Conservation (phyloP, 2,329 filamentous ascomycete genomes). For the Cryphonectria radicalis region DNA sequence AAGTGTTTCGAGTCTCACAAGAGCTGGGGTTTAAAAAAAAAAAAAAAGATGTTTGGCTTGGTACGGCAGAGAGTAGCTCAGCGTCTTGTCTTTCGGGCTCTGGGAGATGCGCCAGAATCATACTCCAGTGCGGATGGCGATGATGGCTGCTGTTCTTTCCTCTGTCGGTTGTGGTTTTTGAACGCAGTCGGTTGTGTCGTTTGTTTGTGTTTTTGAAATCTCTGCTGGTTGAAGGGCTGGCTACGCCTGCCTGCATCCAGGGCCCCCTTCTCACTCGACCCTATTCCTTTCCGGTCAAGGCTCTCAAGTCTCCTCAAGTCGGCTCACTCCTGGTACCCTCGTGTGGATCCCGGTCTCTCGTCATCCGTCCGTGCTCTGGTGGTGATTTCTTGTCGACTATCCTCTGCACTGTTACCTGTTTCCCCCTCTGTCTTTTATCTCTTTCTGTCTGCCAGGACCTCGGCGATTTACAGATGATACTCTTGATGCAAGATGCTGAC, state of each 20-base stretch:
- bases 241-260: constrained; percentile 16
- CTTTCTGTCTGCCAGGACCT: constrained; percentile 11
- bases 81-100: constrained; percentile 8
- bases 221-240: constrained; percentile 16
- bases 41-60: constrained; percentile 5
- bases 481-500: constrained; percentile 15
- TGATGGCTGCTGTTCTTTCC: constrained; percentile 4
- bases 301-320: not conserved
- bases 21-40: constrained; percentile 20
- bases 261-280: not conserved
- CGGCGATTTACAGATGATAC: not conserved
- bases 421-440: constrained; percentile 1
- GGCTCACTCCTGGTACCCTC: not conserved
- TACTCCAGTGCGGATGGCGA: not conserved
- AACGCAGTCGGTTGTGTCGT: constrained; percentile 1
- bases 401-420: not conserved
- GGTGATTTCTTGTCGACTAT: not conserved
- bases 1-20: constrained; percentile 23
- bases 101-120: not conserved
- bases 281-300: constrained; percentile 11
- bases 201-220: constrained; percentile 12
- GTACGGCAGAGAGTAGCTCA: constrained; percentile 13
- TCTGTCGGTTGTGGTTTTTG: constrained; percentile 1
- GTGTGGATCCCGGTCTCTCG: not conserved
- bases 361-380: constrained; percentile 12